Conservation (phyloP, 139 green algal genomes). For the Limnomonas spitsbergensis region DNA sequence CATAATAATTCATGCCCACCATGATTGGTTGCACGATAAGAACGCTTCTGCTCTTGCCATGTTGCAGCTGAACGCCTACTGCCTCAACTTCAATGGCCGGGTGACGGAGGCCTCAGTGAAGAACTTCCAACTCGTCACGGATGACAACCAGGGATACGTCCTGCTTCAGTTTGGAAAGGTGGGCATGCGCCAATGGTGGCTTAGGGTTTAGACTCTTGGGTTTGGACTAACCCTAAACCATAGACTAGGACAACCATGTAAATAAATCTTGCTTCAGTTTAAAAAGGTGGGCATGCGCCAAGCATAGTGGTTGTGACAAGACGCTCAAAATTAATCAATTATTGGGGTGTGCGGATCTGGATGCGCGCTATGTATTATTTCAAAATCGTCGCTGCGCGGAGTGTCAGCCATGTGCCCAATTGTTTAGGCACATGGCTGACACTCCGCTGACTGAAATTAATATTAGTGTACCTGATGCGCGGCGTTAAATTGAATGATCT, state of each 20-base stretch:
- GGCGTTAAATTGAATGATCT: too few species aligned
- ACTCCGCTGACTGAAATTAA: background rate
- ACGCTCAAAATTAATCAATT: too few species aligned
- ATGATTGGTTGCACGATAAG: too few species aligned
- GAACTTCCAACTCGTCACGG: constrained; percentile 94
- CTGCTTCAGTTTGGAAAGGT: constrained; percentile 95
- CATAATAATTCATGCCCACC: background rate
- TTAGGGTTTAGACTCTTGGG: too few species aligned
- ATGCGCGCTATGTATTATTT: too few species aligned
- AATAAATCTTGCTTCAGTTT: constrained; percentile 88
- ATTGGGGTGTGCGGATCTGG: too few species aligned
- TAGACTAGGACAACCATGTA: constrained; percentile 58
- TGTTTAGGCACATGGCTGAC: background rate
- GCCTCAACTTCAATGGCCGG: constrained; percentile 97
- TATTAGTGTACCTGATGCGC: too few species aligned
- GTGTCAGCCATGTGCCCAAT: too few species aligned
- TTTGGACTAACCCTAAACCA: constrained; percentile 99
- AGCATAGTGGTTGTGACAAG: too few species aligned
- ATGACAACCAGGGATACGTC: constrained; percentile 64
- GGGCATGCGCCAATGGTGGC: background rate
- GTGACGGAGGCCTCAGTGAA: constrained; percentile 97
- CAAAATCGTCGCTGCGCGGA: too few species aligned
- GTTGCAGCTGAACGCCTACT: constrained; percentile 85
- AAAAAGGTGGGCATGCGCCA: constrained; percentile 68
- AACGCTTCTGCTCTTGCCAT: constrained; percentile 2